A percentile compares a stretch with the other conserved stretches of the same genome.
Evolutionary conservation across 73 alveolate species (phyloP).

Genomic region (Strombidium stylifer): DNA sequence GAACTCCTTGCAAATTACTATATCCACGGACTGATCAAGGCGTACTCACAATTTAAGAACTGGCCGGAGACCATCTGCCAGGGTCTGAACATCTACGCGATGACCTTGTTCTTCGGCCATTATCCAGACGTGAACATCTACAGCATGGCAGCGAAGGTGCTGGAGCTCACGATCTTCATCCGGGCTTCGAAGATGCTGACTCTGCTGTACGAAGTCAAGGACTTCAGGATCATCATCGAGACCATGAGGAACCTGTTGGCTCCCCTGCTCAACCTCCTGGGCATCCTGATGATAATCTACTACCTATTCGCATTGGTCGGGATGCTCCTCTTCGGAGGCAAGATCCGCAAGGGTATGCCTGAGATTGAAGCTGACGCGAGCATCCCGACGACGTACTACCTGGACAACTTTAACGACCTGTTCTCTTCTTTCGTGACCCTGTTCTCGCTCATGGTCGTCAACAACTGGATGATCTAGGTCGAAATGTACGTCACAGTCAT

Average conservation of each 20-base stretch:
- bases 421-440: conserved; percentile 57
- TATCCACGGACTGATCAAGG: no score
- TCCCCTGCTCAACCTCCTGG: conserved; percentile 47
- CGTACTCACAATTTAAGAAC: conserved; percentile 7
- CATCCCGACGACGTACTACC: conserved; percentile 41
- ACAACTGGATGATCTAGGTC: conserved; percentile 60
- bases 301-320: conserved; percentile 66
- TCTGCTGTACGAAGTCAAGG: conserved; percentile 26
- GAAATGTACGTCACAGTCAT: conserved; percentile 25
- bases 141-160: neutral
- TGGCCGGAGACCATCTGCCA: no score
- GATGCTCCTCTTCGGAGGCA: conserved; percentile 64
- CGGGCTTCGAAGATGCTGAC: conserved; percentile 10
- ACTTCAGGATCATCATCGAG: conserved; percentile 35
- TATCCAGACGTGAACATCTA: no score
- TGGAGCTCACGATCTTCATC: conserved; percentile 8
- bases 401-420: conserved; percentile 69
- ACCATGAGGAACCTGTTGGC: conserved; percentile 31
- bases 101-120: no score
- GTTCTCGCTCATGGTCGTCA: conserved; percentile 62
- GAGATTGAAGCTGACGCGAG: conserved; percentile 23
- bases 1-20: no score
- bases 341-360: neutral
- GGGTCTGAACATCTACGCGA: no score
- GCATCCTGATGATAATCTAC: conserved; percentile 48